Percentiles rank a stretch among this genome's conserved stretches.
phyloP scores from a whole-genome alignment of 148 eudicot genomes.

The Salicornia ramosissima region DNA sequence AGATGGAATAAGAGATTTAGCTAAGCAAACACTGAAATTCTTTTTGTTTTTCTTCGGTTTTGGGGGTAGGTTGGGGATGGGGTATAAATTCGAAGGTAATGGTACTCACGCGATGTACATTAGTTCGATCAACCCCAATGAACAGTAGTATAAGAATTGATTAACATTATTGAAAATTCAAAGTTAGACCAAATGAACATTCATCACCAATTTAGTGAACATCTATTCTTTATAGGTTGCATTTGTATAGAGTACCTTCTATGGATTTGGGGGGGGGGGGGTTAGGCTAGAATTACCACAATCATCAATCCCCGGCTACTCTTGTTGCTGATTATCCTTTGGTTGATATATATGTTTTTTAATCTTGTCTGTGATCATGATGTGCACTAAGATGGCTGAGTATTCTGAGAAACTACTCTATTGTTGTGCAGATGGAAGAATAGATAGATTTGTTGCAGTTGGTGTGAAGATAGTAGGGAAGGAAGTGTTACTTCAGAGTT shows the following conservation, averaged over 20 bases:
- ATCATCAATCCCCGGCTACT: not conserved
- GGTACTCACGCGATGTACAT: no score
- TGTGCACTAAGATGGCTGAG: not conserved
- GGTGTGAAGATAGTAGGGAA: not conserved
- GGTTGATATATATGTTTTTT: not conserved
- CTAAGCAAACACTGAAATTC: not conserved
- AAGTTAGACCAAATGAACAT: no score
- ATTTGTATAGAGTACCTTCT: no score
- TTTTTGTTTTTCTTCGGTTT: not conserved
- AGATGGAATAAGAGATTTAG: not conserved
- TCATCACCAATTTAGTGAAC: no score
- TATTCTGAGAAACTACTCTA: not conserved
- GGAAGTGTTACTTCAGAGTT: not conserved
- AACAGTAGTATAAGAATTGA: no score
- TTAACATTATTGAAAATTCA: no score
- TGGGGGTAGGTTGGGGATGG: no score
- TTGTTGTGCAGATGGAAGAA: not conserved
- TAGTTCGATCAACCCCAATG: no score
- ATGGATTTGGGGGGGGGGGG: no score
- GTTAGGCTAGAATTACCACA: no score
- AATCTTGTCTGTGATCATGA: not conserved
- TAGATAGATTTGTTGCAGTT: not conserved
- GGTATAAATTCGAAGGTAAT: no score
- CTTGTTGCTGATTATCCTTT: not conserved
- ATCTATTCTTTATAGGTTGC: no score